Base-by-base conservation (phyloP, 1,284 basidiomycete species). In the Ceratobasidium sp. region DNA sequence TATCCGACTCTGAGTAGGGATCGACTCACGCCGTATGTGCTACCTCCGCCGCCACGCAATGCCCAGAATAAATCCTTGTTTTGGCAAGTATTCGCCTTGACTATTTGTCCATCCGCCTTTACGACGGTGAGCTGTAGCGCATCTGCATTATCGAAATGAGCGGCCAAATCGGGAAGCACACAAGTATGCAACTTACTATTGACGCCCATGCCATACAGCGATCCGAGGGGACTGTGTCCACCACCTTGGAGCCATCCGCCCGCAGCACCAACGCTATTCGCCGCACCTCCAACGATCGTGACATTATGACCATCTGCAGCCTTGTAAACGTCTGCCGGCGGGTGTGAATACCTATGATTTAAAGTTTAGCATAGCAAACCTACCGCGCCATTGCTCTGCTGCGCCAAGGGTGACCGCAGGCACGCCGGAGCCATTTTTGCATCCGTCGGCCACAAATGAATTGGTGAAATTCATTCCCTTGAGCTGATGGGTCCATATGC, bases 401-500 rank as follows among this genome's bases (percentile, higher is more conserved):
- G 76, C 76, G 0, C 56, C 76, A 32, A 76, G 34, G n/a, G 67
- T 67, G 1, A 76, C 76, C 19, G 57, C 76, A 11, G 76, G 34
- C 8, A 52, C 13, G 7, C 54, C 32, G 4, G 67, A 22, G 15
- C 49, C 49, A 6, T 19, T 51, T 19, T 51, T 51, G 19, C 62
- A 56, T 0, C 67, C 67, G 37, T 5, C 25, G 13, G 59, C 54
- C 9, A 51, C 62, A 15, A 77, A 77, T 17, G 52, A 66, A n/a
- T 77, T 56, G 4, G 51, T 66, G 46, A 77, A 77, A 5, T 56
- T 62, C 17, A 71, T 73, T n/a, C 76, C 76, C n/a, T 71, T 70
- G 7, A 77, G 57, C 22, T 69, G 52, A 32, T 70, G 84, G 0
- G 84, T 86, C 84, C 85, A 86, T 22, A 87, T 80, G 77, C 85